Percentiles rank a stretch among this genome's conserved stretches.
These are phyloP conservation scores for Candida argentea DNA, from an alignment of 805 yeast species.

Conservation along the genomic window DNA sequence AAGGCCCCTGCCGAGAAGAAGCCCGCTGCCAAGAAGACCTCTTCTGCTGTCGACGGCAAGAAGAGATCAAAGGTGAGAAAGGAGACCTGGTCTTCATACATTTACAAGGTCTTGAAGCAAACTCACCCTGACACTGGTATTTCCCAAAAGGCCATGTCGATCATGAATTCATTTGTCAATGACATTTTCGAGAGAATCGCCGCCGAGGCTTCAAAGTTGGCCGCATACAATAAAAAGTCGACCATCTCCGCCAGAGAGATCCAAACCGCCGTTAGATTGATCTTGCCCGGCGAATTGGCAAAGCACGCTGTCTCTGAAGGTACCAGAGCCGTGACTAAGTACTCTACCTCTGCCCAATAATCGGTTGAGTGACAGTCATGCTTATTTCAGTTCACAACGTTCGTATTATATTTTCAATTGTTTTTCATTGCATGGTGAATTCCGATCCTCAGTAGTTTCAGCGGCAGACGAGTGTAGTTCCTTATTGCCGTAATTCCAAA, in stretches of 20 bases:
- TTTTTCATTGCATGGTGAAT: too few species aligned
- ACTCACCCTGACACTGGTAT: slow-evolving; percentile 31
- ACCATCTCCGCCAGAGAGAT: slow-evolving; percentile 30
- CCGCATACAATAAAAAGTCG: slow-evolving; percentile 30
- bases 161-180: slow-evolving; percentile 29
- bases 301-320: slow-evolving; percentile 32
- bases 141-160: slow-evolving; percentile 29
- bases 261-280: slow-evolving; percentile 29
- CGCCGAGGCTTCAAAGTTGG: slow-evolving; percentile 28
- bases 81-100: slow-evolving; percentile 29
- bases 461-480: too few species aligned
- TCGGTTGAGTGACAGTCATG: too few species aligned
- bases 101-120: slow-evolving; percentile 30
- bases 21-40: slow-evolving; percentile 29
- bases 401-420: too few species aligned
- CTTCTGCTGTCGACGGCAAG: slow-evolving; percentile 21
- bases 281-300: slow-evolving; percentile 31
- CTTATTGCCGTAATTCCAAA: too few species aligned
- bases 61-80: slow-evolving; percentile 29
- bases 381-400: too few species aligned
- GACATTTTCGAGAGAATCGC: slow-evolving; percentile 29
- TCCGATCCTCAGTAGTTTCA: too few species aligned
- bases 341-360: slow-evolving; percentile 28
- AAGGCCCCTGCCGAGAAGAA: slow-evolving; percentile 32
- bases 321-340: slow-evolving; percentile 31